These are phyloP conservation scores for Amanita phalloides DNA, from an alignment of 768 basidiomycete species.

Conservation along the genomic window DNA sequence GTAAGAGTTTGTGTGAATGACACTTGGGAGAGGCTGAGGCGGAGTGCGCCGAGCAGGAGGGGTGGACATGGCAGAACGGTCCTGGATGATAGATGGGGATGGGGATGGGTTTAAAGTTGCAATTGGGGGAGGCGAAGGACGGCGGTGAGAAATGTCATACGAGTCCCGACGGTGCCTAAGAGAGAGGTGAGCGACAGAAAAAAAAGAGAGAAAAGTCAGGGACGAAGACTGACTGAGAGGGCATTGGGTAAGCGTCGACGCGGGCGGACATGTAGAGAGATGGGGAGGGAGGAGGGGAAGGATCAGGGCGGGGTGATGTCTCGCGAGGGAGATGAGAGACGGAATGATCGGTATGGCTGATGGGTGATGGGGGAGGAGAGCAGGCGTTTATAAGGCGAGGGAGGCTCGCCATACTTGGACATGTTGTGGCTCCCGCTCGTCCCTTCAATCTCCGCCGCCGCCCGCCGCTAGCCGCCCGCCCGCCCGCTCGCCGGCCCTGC, in stretches of 20 bases:
- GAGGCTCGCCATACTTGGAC: conserved; percentile 16
- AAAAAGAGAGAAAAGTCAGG: conserved; percentile 9
- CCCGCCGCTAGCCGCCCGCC: conserved; percentile 10
- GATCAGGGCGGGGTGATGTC: too few species aligned
- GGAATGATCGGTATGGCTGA: conserved; percentile 7
- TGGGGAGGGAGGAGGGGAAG: neutral
- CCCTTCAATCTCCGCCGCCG: conserved; percentile 16
- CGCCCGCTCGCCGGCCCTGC: conserved; percentile 1
- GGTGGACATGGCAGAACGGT: conserved; percentile 7
- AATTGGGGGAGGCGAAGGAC: conserved; percentile 7
- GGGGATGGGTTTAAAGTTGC: conserved; percentile 7
- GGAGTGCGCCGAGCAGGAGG: conserved; percentile 5
- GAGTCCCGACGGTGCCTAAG: conserved; percentile 21
- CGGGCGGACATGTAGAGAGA: conserved; percentile 13
- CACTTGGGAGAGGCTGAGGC: conserved; percentile 7
- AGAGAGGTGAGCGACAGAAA: conserved; percentile 15
- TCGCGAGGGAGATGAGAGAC: neutral
- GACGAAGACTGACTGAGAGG: conserved; percentile 19
- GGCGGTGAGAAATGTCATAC: conserved; percentile 8
- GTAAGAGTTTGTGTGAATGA: conserved; percentile 7
- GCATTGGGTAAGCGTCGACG: conserved; percentile 26
- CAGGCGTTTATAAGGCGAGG: conserved; percentile 13
- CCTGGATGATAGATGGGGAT: conserved; percentile 5
- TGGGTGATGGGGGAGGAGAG: conserved; percentile 12
- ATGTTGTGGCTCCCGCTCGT: conserved; percentile 10